Evolutionary conservation across 2,329 filamentous ascomycete species (phyloP), one percentile per base, ranked within the genome.

Genomic region (Blastomyces emzantsi): DNA sequence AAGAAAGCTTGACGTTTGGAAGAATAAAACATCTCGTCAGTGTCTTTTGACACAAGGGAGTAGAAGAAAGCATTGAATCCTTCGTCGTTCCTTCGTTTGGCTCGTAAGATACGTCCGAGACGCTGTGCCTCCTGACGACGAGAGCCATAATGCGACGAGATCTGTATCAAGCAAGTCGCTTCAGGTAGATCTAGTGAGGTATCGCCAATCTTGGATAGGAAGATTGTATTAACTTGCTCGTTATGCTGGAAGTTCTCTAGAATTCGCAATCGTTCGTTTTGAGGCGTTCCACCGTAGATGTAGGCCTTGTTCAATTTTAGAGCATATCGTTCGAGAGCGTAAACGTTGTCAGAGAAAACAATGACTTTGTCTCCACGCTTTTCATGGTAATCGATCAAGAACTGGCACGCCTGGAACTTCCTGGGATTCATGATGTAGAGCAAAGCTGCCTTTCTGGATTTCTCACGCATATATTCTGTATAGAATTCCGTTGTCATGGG

Each of bases 61-160:
- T 99, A 99, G 80, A 99, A 99, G 76, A 97, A 99, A 0, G 94
- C 94, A 73, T 99, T 99, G 77, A 99, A 99, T 8, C 94, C 94
- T 75, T 97, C 94, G 70, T 99, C 94, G 70, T 97, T 97, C 73
- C 94, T 85, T 22, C 94, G 86, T 78, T 99, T 99, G 17, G 94
- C 94, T 77, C 94, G 85, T 2, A 99, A 84, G 70, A 99, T 97
- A 61, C 94, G 88, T 3, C 94, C 94, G 0, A 97, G 82, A 2
- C 94, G 87, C 74, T 97, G 94, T 0, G 94, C 94, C 78, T 99
- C 94, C 76, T 97, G 94, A 78, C 94, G 88, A 69, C 94, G 90
- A 11, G 93, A 97, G 66, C 94, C 94, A 71, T 97, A 99, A 73
- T 99, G 94, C 0, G 93, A 96, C 0, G 93, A 97, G 60, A 99